Base-by-base conservation (phyloP, 148 eudicot genomes). In the Pouteria glomerata region DNA sequence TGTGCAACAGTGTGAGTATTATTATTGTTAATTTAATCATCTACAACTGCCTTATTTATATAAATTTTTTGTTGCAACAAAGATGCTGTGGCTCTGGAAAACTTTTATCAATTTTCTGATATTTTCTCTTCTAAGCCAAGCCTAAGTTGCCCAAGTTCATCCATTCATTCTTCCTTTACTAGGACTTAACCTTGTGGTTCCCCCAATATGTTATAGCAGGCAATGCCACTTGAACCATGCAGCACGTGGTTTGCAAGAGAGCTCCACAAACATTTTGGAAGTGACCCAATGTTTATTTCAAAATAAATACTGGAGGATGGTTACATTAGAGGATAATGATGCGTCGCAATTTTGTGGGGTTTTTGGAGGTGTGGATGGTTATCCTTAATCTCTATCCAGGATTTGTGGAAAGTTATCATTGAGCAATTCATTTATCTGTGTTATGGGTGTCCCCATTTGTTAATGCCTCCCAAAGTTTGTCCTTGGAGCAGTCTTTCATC, bases 1-100 rank as follows among this genome's bases (percentile, higher is more conserved):
- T 51, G 76, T 71, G 21, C 76, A 58, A 65, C 97, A 91, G 79
- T 85, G 98, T 95, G 78, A 91, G 98, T 83, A 58, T 57, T 68
- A 12, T 70, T 63, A 72, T 13, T 58, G 59, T 75, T n/a, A 1
- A 24, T 69, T 39, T 63, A 7, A 33, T 69, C 33, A 1, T 27
- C n/a, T 45, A 41, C 41, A 41, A 52, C 34, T 55, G 7, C 0
- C 18, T 47, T 48, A 33, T 34, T 57, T 57, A 30, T 12, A 26
- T 29, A 48, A 48, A 57, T 14, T 55, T 57, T 26, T 16, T 12
- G n/a, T n/a, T n/a, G 70, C 27, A 45, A 29, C 31, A 47, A 29
- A 47, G 2, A 24, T 66, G 34, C 16, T 64, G 29, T 44, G 33
- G 16, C 34, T 29, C 31, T 26, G 3, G 34, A 57, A 57, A 66